Conservation (phyloP, 768 basidiomycete genomes). For the Boletus pseudo-olivaceus region DNA sequence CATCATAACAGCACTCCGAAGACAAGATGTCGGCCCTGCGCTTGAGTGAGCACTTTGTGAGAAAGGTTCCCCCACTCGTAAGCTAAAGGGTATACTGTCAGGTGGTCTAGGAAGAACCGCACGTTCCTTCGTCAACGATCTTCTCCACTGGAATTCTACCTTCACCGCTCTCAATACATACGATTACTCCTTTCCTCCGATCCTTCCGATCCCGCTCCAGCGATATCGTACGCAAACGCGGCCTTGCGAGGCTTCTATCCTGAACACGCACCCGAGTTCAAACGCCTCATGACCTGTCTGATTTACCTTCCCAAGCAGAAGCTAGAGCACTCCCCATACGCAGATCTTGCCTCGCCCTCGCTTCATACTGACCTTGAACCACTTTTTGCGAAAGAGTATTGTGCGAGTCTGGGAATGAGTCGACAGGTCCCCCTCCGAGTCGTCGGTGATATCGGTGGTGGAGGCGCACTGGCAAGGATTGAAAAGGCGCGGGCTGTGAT, state of each 20-base stretch:
- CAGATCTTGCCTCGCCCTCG: conserved; percentile 66
- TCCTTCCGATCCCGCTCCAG: conserved; percentile 53
- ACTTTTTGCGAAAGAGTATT: conserved; percentile 87
- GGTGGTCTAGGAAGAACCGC: conserved; percentile 74
- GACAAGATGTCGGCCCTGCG: conserved; percentile 69
- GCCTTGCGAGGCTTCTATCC: conserved; percentile 62
- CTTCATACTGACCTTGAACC: conserved; percentile 77
- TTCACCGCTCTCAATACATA: conserved; percentile 90
- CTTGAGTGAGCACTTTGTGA: conserved; percentile 53
- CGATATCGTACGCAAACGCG: conserved; percentile 71
- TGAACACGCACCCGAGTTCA: conserved; percentile 61
- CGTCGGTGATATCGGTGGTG: conserved; percentile 89
- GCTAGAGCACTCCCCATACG: conserved; percentile 69
- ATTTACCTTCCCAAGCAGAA: conserved; percentile 66
- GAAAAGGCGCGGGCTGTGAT: conserved; percentile 94
- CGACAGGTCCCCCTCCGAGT: conserved; percentile 84
- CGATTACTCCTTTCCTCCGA: conserved; percentile 65
- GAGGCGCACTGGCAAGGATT: conserved; percentile 86
- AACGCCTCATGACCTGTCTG: conserved; percentile 65
- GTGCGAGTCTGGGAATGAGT: conserved; percentile 83
- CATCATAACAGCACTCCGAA: conserved; percentile 64
- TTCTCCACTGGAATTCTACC: conserved; percentile 83
- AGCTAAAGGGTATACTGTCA: conserved; percentile 29
- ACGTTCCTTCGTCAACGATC: conserved; percentile 62
- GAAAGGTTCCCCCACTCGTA: neutral